Evolutionary conservation across 2,329 filamentous ascomycete genomes (phyloP), one percentile per base, ranked within the genome.

Genomic region (Cadophora gregata): DNA sequence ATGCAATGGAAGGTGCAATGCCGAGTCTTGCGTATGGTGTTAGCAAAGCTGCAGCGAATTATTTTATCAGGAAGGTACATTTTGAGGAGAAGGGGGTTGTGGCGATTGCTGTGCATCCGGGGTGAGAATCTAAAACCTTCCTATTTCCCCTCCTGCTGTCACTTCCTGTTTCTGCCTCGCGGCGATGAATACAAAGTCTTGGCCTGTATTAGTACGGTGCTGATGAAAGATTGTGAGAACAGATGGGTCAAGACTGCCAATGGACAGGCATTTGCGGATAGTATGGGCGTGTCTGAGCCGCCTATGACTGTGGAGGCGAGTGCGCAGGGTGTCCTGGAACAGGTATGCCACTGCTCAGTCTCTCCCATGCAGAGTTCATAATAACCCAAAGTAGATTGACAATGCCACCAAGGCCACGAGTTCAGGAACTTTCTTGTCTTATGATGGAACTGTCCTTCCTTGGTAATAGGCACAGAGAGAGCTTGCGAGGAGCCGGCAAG

Each of bases 201-300:
- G n/a, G n/a, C n/a, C n/a, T 42, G 38, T 42, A 21, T 24, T 19
- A 4, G 21, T 27, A 45, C 21, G 21, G 19, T 38, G 47, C 16
- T 42, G 38, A 42, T 16, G 12, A 42, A 4, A 16, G 38, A 36
- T 14, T 36, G 33, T 42, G 31, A 51, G 45, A 14, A 9, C 61
- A 74, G 73, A 60, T 79, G 78, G 72, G 78, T 81, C 0, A 77
- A 80, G 66, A 83, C 81, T 0, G 79, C 79, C 4, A 79, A 81
- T 74, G 81, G 81, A 0, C 79, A 79, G 64, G 63, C 58, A 0
- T 78, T 75, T 38, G 79, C 81, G 0, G 67, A 74, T 56, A 59
- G 48, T 0, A 58, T 76, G 10, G 79, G 79, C 0, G 56, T 80
- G 2, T 63, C 73, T 1, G 66, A 76, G 48, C 79, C 81, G 0